These are phyloP conservation scores for Volvox africanus DNA, from an alignment of 139 green algal genomes.

Conservation along the genomic window DNA sequence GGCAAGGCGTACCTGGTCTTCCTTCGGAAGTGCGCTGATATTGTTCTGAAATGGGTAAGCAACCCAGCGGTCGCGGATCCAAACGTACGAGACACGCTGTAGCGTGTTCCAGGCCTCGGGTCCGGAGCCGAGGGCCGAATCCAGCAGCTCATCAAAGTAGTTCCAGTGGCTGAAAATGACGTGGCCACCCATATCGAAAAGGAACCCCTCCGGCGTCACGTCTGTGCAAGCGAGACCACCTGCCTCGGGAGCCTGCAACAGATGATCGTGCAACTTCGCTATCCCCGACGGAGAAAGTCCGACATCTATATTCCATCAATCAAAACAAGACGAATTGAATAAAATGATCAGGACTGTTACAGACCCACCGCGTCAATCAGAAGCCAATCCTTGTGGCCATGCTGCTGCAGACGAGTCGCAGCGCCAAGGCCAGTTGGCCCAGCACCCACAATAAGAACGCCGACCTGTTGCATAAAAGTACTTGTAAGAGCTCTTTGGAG, in stretches of 20 bases:
- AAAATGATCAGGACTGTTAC: not conserved
- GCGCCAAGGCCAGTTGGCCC: conserved; percentile 91
- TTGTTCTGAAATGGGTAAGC: conserved; percentile 97
- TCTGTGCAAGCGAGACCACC: conserved; percentile 93
- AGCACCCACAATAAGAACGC: conserved; percentile 83
- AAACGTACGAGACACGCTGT: conserved; percentile 90
- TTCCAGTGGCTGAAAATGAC: conserved; percentile 95
- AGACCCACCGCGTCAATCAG: conserved; percentile 82
- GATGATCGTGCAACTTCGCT: not conserved
- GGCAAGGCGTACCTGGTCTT: conserved; percentile 81
- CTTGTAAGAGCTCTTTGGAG: not conserved
- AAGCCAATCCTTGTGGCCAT: conserved; percentile 83
- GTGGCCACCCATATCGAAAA: conserved; percentile 96
- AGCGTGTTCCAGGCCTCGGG: conserved; percentile 88
- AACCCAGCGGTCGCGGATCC: conserved; percentile 86
- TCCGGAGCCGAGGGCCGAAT: conserved; percentile 63
- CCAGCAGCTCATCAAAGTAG: conserved; percentile 90
- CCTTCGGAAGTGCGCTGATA: conserved; percentile 85
- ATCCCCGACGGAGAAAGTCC: not conserved
- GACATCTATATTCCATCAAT: not conserved
- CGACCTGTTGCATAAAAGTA: conserved; percentile 54
- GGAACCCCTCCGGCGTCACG: conserved; percentile 88
- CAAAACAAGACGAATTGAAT: too few species aligned
- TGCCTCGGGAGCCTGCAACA: conserved; percentile 69
- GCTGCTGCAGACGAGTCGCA: conserved; percentile 88